Evolutionary conservation across 306 rosid genomes (phyloP).

Genomic region (cucumber (Cucumis sativus)): Cucumber_9930_V3 NC_026656.2:12154001-12154500

Average conservation of each 20-base stretch:
- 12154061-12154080: background rate
- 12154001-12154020: constrained; percentile 36
- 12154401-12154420: background rate
- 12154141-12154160: background rate
- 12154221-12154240: background rate
- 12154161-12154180: background rate
- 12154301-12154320: background rate
- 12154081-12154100: background rate
- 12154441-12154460: background rate
- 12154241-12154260: background rate
- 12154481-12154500: background rate
- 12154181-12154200: background rate
- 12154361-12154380: background rate
- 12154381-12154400: background rate
- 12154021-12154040: constrained; percentile 1
- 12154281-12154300: background rate
- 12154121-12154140: background rate
- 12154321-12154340: background rate
- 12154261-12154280: background rate
- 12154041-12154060: background rate
- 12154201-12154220: background rate
- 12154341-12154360: background rate
- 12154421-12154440: background rate
- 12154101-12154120: background rate
- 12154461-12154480: background rate